Evolutionary conservation across 73 alveolate species (phyloP), one percentile per base, ranked within the genome.

Genomic region (Uronychia binucleata): DNA sequence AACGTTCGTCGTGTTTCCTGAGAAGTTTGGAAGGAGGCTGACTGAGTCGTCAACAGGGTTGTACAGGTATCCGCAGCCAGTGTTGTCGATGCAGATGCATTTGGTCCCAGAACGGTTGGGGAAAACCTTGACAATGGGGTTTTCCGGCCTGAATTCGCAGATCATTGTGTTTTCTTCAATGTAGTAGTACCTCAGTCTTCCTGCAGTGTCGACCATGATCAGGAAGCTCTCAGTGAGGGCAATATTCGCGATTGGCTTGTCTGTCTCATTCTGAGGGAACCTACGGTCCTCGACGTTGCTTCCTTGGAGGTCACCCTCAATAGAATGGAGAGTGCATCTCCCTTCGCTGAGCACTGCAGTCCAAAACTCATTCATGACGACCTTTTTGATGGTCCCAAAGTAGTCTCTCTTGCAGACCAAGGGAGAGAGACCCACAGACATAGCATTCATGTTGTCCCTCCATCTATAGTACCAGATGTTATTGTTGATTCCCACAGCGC

Each of bases 1-100:
- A 0, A 97, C 97, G 59, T 88, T 95, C 46, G 90, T 89, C 31
- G 97, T 91, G 46, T 77, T 84, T 28, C 91, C 91, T 1, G 97
- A 93, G 87, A 92, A 96, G 79, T 90, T 86, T 5, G 96, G 94
- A 28, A 96, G 82, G 59, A 81, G 57, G 30, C 90, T 81, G 78
- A 96, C 90, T 26, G 91, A 83, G 85, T 97, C 99, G 74, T 94
- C 92, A 34, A 98, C 97, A 57, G 99, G 99, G 85, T 97, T 97
- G 97, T 93, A 98, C 67, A 98, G 90, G 83, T 88, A 97, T 30
- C 98, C 99, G 34, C 91, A 90, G 57, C 99, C 99, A 35, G 97
- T 91, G 86, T 93, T 92, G 81, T 97, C 99, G 30, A 95, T 91
- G 83, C 99, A 96, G 75, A 97, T 91, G 28, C 96, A 91, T 88